Evolutionary conservation across 208 protist genomes (phyloP).

Genomic region (Leishmania tropica): DNA sequence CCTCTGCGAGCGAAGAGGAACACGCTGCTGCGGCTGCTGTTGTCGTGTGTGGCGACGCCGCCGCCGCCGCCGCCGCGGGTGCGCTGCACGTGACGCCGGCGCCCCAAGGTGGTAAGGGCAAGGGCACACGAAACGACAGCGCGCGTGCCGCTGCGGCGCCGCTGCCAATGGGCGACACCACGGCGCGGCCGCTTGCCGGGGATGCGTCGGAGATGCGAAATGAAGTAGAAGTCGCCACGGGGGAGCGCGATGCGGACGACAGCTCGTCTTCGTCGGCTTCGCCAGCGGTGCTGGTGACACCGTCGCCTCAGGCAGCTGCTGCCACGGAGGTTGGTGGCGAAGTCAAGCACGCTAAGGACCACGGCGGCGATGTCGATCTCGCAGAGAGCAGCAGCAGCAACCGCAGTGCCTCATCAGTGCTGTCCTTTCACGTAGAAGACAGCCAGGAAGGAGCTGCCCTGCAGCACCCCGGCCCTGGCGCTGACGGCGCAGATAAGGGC

Average conservation of each 20-base stretch:
- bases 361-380: background rate
- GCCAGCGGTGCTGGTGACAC: background rate
- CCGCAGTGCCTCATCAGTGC: background rate
- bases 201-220: background rate
- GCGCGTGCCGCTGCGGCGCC: no score
- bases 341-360: background rate
- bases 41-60: background rate
- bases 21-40: no score
- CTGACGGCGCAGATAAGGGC: background rate
- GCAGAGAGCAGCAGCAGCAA: slow-evolving; percentile 2
- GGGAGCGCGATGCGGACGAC: background rate
- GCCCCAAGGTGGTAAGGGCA: no score
- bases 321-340: background rate
- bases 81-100: no score
- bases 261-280: background rate
- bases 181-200: background rate
- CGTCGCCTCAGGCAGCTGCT: background rate
- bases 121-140: no score
- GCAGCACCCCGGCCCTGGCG: background rate
- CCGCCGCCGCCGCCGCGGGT: no score
- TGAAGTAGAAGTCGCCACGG: background rate
- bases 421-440: background rate
- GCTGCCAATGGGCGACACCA: background rate
- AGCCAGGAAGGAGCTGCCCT: background rate
- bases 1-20: background rate